Evolutionary conservation across 345 rosid species (phyloP).

Genomic region (Brassica nigra): DNA sequence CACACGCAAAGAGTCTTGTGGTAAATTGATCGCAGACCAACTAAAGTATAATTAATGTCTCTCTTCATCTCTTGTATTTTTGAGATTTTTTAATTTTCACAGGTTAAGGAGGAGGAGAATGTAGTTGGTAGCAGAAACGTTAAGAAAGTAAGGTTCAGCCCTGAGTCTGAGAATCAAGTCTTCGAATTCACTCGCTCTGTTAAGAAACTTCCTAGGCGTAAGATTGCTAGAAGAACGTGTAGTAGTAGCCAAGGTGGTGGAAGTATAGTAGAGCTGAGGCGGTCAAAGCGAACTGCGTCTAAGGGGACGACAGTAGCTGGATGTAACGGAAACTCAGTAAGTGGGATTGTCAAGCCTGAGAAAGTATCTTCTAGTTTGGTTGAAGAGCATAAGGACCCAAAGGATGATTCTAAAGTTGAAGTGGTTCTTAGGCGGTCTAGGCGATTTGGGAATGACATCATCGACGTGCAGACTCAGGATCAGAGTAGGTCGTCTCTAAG

Average conservation of each 20-base stretch:
- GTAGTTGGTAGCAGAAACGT: not conserved
- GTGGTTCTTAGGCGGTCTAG: too few species aligned
- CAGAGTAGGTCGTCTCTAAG: too few species aligned
- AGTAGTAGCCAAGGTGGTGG: not conserved
- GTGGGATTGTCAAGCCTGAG: not conserved
- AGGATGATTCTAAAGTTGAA: too few species aligned
- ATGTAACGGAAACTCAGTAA: not conserved
- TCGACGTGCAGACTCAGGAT: too few species aligned
- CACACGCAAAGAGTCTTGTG: conserved; percentile 88
- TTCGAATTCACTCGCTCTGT: not conserved
- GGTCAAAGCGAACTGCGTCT: not conserved
- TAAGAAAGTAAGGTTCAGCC: not conserved
- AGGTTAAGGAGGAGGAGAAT: conserved; percentile 71
- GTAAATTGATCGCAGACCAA: conserved; percentile 35
- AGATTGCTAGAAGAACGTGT: not conserved
- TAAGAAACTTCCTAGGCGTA: not conserved
- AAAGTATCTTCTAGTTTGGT: not conserved
- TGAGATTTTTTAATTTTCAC: not conserved
- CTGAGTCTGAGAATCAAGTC: conserved; percentile 2
- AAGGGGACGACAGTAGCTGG: not conserved
- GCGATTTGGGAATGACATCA: too few species aligned
- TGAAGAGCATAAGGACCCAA: not conserved
- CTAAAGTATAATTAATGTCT: not conserved
- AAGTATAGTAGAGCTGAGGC: not conserved
- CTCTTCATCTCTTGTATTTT: not conserved